Conservation (phyloP, 257 asterid species). For the Solanum sejunctum region DNA sequence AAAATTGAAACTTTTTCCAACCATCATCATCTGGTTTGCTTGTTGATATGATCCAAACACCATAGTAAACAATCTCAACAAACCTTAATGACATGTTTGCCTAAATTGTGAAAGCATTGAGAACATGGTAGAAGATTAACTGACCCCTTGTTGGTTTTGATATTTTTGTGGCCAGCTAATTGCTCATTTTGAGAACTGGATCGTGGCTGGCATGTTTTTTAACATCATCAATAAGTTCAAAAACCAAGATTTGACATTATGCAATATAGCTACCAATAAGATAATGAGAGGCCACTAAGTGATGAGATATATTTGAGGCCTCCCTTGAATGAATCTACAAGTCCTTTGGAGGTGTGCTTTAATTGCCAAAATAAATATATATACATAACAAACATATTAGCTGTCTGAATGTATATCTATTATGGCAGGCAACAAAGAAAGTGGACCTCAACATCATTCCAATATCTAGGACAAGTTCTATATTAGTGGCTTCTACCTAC, state of each 20-base stretch:
- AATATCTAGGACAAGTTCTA: background rate
- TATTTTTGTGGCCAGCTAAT: background rate
- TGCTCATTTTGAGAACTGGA: background rate
- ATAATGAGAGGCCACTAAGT: background rate
- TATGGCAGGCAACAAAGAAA: background rate
- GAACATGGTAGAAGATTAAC: background rate
- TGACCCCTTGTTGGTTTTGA: background rate
- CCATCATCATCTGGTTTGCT: background rate
- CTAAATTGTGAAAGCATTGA: background rate
- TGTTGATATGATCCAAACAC: background rate
- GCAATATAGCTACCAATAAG: background rate
- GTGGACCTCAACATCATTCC: background rate
- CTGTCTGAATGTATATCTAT: background rate
- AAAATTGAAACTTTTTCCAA: background rate
- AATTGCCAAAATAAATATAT: background rate
- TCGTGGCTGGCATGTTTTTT: constrained; percentile 13
- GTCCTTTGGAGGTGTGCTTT: background rate
- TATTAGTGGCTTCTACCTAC: background rate
- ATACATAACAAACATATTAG: background rate
- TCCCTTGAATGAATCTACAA: background rate
- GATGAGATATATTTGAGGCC: background rate
- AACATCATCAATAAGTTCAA: background rate
- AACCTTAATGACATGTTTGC: background rate
- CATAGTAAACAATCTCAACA: background rate
- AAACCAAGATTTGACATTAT: background rate